Evolutionary conservation across 805 yeast genomes (phyloP).

Genomic region (Candida schatavii): DNA sequence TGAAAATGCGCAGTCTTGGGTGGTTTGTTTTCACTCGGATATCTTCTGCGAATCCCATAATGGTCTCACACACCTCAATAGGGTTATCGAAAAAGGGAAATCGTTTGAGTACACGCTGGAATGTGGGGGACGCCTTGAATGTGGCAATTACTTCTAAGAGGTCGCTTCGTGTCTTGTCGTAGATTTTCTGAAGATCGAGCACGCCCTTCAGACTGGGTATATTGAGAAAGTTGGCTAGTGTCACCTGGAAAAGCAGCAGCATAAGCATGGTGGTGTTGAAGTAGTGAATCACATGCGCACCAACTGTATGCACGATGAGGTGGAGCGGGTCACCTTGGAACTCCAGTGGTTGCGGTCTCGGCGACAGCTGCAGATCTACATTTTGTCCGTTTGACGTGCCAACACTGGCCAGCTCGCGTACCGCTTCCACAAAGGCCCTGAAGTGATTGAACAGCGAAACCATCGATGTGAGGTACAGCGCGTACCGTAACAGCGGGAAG

Average conservation of each 20-base stretch:
- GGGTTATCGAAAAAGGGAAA: background rate
- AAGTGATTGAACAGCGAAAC: slow-evolving; percentile 23
- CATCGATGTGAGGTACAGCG: slow-evolving; percentile 25
- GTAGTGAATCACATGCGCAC: background rate
- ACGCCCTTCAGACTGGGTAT: background rate
- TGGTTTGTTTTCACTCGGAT: background rate
- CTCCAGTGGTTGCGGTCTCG: too few species aligned
- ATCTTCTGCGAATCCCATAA: background rate
- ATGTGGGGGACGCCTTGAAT: background rate
- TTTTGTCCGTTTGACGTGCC: too few species aligned
- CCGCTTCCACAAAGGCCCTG: slow-evolving; percentile 13
- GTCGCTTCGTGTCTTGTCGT: background rate
- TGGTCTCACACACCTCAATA: background rate
- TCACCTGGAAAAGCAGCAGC: slow-evolving; percentile 1
- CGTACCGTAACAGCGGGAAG: slow-evolving; percentile 27
- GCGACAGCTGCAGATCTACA: background rate
- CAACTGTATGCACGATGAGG: background rate
- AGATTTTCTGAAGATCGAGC: background rate
- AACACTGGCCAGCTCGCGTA: too few species aligned
- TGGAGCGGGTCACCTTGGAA: background rate
- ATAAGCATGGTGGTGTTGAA: background rate
- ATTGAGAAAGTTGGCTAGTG: background rate
- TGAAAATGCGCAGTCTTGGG: background rate
- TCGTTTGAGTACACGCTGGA: background rate
- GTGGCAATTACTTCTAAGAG: background rate